Evolutionary conservation across 345 rosid genomes (phyloP).

Genomic region (Melaleuca alternifolia): DNA sequence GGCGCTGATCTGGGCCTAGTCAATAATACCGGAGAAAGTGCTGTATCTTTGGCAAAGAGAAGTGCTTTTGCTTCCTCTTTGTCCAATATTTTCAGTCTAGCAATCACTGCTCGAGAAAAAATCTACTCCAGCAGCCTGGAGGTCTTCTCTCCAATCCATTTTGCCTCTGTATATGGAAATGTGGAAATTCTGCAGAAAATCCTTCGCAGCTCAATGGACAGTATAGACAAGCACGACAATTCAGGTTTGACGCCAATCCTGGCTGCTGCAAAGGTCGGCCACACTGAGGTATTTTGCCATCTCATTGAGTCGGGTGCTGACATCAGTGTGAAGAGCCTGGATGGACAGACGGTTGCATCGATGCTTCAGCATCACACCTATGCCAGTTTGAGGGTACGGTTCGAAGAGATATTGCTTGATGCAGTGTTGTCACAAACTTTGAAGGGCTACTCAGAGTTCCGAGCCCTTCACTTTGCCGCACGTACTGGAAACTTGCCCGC

Average conservation of each 20-base stretch:
- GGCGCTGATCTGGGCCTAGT: constrained; percentile 24
- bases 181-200: constrained; percentile 10
- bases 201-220: neutral
- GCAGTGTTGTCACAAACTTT: constrained; percentile 5
- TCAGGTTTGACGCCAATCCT: constrained; percentile 12
- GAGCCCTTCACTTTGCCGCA: constrained; percentile 19
- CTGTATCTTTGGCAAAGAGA: constrained; percentile 13
- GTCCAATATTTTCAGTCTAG: constrained; percentile 6
- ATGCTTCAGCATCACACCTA: constrained; percentile 1
- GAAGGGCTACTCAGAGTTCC: constrained; percentile 8
- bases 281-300: constrained; percentile 14
- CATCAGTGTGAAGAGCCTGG: constrained; percentile 12
- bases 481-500: constrained; percentile 11
- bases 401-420: constrained; percentile 23
- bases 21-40: constrained; percentile 11
- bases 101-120: constrained; percentile 1
- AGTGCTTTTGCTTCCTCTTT: constrained; percentile 12
- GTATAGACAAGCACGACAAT: constrained; percentile 10
- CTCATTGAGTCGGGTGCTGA: constrained; percentile 15
- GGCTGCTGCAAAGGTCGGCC: constrained; percentile 11
- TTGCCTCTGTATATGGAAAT: constrained; percentile 13
- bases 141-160: constrained; percentile 22
- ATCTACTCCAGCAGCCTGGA: constrained; percentile 12
- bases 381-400: constrained; percentile 7
- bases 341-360: constrained; percentile 6